Evolutionary conservation across 768 basidiomycete species (phyloP).

Genomic region (Suillus subaureus): DNA sequence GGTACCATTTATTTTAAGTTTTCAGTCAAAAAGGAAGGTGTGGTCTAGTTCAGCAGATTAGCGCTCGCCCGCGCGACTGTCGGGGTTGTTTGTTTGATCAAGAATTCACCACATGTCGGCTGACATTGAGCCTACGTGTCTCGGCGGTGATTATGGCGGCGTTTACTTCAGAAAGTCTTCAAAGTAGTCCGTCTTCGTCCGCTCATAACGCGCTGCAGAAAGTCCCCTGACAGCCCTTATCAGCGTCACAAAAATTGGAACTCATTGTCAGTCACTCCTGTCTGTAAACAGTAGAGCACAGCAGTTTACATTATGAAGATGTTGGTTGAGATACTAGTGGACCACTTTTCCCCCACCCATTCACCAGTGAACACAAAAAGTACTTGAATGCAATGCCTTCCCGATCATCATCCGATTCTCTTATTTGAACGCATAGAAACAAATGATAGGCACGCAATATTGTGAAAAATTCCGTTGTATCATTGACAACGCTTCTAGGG

Average conservation of each 20-base stretch:
- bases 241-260: neutral
- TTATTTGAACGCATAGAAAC: neutral
- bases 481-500: neutral
- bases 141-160: constrained; percentile 8
- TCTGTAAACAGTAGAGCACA: neutral
- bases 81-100: constrained; percentile 6
- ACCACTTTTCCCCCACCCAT: neutral
- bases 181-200: neutral
- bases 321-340: neutral
- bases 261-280: neutral
- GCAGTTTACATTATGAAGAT: too few relatives aligned
- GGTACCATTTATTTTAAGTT: constrained; percentile 1
- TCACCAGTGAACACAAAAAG: neutral
- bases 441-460: neutral
- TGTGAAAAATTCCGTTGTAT: neutral
- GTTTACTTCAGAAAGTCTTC: neutral
- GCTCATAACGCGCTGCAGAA: neutral
- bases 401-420: neutral
- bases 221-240: constrained; percentile 2
- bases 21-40: constrained; percentile 32
- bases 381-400: neutral
- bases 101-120: constrained; percentile 1
- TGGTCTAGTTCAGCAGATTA: constrained; percentile 19
- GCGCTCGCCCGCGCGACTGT: neutral
- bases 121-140: constrained; percentile 5